Evolutionary conservation across 176 grass and related monocot species (phyloP).

Genomic region (Eragrostis curvula): DNA sequence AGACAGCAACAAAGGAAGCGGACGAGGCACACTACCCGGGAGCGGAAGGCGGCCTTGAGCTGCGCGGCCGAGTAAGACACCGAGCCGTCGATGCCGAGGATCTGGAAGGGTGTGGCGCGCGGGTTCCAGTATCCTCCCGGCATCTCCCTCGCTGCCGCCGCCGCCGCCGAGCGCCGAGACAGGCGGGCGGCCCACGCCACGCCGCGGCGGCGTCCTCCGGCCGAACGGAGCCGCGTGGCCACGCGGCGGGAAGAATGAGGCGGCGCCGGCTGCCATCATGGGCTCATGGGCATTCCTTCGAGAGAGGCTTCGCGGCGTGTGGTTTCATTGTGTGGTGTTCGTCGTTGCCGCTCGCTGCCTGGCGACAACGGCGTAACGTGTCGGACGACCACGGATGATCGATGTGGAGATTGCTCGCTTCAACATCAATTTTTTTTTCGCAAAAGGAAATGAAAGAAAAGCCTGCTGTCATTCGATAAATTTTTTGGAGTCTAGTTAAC

Average conservation of each 20-base stretch:
- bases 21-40: conserved; percentile 40
- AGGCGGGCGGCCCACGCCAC: not conserved
- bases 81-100: conserved; percentile 57
- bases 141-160: conserved; percentile 3
- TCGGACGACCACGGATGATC: too few species aligned
- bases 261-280: conserved; percentile 24
- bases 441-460: too few species aligned
- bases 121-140: conserved; percentile 59
- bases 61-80: conserved; percentile 43
- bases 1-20: not conserved
- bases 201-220: not conserved
- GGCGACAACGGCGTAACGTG: not conserved
- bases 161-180: conserved; percentile 18
- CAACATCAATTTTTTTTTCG: too few species aligned
- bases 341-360: not conserved
- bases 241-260: not conserved
- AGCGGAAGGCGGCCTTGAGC: conserved; percentile 65
- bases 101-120: conserved; percentile 53
- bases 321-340: not conserved
- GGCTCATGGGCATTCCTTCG: not conserved
- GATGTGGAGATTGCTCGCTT: too few species aligned
- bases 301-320: not conserved
- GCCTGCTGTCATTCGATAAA: too few species aligned
- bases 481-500: too few species aligned
- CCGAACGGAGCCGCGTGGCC: not conserved